A percentile compares a stretch with the other conserved stretches of the same genome.
Evolutionary conservation across 164 flowering plant genomes (phyloP).

Genomic region (Chimonanthus salicifolius): DNA sequence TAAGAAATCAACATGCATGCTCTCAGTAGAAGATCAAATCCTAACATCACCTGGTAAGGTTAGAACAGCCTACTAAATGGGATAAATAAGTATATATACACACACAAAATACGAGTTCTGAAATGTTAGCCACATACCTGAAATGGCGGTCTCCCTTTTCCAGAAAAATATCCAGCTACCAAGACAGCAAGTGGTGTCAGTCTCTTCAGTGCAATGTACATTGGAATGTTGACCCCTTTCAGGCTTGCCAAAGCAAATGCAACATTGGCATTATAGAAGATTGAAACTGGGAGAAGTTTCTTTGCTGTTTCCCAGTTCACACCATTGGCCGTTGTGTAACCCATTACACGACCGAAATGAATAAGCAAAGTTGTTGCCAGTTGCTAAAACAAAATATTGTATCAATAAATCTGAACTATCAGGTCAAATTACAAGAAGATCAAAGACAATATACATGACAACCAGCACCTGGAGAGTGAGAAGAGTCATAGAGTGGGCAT

Average conservation of each 20-base stretch:
- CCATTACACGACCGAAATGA: constrained; percentile 67
- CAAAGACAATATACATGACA: background rate
- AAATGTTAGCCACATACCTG: constrained; percentile 47
- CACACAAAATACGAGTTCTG: background rate
- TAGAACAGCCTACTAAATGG: background rate
- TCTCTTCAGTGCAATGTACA: constrained; percentile 96
- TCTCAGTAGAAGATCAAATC: background rate
- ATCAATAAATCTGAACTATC: constrained; percentile 5
- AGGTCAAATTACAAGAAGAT: background rate
- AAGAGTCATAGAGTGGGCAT: constrained; percentile 85
- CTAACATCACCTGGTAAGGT: background rate
- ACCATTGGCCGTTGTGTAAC: constrained; percentile 59
- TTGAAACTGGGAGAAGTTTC: constrained; percentile 70
- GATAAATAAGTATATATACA: background rate
- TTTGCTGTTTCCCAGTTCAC: constrained; percentile 58
- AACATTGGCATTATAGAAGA: constrained; percentile 93
- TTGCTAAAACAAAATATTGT: constrained; percentile 47
- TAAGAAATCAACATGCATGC: background rate
- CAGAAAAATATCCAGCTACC: constrained; percentile 73
- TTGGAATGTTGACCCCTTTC: constrained; percentile 98
- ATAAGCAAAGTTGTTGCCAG: constrained; percentile 78
- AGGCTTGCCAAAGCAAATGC: constrained; percentile 97
- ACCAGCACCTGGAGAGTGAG: constrained; percentile 73
- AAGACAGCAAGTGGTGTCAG: constrained; percentile 99
- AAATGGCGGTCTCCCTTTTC: constrained; percentile 77